phyloP scores from a whole-genome alignment of 139 green algal species.

The Choricystis sp. region DNA sequence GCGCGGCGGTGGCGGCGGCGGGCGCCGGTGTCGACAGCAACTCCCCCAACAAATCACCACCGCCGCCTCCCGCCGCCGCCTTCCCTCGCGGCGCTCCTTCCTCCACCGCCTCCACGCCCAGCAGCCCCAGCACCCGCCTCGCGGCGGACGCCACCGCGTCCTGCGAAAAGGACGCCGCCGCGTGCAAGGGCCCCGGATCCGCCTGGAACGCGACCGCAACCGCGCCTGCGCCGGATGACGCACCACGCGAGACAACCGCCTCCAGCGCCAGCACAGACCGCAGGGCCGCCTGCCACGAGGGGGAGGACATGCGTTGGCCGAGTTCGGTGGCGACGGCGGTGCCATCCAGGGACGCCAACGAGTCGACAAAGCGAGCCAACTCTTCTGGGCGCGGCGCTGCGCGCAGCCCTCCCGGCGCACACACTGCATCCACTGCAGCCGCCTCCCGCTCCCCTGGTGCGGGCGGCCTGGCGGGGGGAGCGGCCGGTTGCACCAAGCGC shows the following conservation, averaged over 20 bases:
- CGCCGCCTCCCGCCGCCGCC: background rate
- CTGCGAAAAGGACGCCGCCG: constrained; percentile 16
- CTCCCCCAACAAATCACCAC: constrained; percentile 8
- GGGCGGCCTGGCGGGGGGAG: background rate
- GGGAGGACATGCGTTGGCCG: background rate
- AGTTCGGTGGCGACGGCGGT: constrained; percentile 16
- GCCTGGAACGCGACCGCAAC: constrained; percentile 59
- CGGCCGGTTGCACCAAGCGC: background rate
- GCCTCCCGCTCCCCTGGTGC: constrained; percentile 14
- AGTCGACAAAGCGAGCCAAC: constrained; percentile 49
- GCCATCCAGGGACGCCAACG: constrained; percentile 34
- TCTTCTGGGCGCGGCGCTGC: constrained; percentile 35
- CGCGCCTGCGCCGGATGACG: constrained; percentile 27
- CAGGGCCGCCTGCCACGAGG: constrained; percentile 42
- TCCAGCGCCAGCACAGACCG: constrained; percentile 55
- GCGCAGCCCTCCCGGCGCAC: constrained; percentile 37
- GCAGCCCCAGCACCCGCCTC: constrained; percentile 13
- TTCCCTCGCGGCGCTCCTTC: background rate
- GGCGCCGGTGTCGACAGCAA: background rate
- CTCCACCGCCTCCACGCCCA: constrained; percentile 8
- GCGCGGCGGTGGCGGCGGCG: too few relatives aligned
- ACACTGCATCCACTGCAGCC: constrained; percentile 37
- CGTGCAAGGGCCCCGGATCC: constrained; percentile 20
- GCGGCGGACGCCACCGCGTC: constrained; percentile 28
- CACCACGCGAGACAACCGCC: constrained; percentile 37